A percentile compares a stretch with the other conserved stretches of the same genome.
Evolutionary conservation across 129 eudicot species (phyloP).

Genomic region (Oenanthe sinensis): DNA sequence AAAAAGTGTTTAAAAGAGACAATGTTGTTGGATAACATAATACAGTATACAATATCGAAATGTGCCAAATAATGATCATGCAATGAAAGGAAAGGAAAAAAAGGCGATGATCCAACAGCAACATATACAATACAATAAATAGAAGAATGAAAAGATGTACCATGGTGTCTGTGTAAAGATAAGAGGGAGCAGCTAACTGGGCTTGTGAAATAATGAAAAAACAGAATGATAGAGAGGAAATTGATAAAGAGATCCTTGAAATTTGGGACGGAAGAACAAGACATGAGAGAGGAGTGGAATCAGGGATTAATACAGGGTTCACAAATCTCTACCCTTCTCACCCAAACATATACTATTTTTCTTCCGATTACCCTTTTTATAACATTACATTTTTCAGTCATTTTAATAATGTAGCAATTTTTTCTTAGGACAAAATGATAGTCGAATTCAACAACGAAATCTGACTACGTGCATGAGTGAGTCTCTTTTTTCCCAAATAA

Average conservation of each 20-base stretch:
- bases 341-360: background rate
- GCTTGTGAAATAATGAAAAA: background rate
- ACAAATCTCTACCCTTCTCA: slow-evolving; percentile 10
- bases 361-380: background rate
- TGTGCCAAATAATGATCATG: background rate
- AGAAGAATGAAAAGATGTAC: background rate
- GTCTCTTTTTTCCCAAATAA: too few species aligned
- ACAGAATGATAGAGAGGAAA: background rate
- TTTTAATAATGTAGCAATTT: too few species aligned
- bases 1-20: background rate
- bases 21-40: background rate
- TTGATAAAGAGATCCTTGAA: slow-evolving; percentile 32
- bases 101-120: background rate
- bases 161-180: background rate
- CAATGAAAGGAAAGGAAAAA: background rate
- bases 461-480: too few species aligned
- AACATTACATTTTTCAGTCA: too few species aligned
- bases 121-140: background rate
- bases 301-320: slow-evolving; percentile 30
- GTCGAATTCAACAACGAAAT: too few species aligned
- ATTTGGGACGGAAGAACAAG: slow-evolving; percentile 5
- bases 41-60: too few species aligned
- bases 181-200: background rate
- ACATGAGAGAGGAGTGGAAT: slow-evolving; percentile 3
- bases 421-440: too few species aligned